Conservation (phyloP, 306 rosid genomes). For the cucumber (Cucumis sativus) region DNA sequence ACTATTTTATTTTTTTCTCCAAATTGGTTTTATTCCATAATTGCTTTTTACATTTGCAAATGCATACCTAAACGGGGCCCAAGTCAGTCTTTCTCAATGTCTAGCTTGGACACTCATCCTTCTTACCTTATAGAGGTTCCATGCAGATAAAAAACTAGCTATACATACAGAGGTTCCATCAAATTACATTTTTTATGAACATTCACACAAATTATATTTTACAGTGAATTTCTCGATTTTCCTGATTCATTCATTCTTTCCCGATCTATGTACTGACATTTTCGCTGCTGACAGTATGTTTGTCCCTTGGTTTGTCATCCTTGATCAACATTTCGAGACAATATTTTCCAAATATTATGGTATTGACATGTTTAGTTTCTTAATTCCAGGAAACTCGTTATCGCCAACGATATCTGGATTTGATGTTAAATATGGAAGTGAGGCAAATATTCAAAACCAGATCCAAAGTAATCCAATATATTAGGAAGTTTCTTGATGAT, state of each 20-base stretch:
- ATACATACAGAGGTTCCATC: not conserved
- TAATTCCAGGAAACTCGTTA: conserved; percentile 77
- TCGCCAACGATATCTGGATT: conserved; percentile 75
- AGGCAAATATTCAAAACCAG: conserved; percentile 80
- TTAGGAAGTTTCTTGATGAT: conserved; percentile 57
- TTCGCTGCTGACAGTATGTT: not conserved
- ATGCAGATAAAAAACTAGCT: not conserved
- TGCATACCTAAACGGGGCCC: no score
- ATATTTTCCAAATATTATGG: not conserved
- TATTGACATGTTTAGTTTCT: not conserved
- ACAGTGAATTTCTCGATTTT: not conserved
- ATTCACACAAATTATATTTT: not conserved
- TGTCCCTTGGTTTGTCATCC: not conserved
- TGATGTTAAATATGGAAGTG: conserved; percentile 74
- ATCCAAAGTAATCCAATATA: conserved; percentile 41
- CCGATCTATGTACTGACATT: not conserved
- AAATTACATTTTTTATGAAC: not conserved
- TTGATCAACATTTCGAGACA: not conserved
- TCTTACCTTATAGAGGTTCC: no score
- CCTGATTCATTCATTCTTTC: not conserved
- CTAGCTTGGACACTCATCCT: no score
- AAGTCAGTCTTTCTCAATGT: no score
- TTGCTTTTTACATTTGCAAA: no score
- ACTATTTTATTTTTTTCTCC: no score
- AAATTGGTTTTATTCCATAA: no score